These are phyloP conservation scores for Lasiosphaeriaceae sp. DNA, from an alignment of 495 filamentous ascomycete species.

Conservation along the genomic window DNA sequence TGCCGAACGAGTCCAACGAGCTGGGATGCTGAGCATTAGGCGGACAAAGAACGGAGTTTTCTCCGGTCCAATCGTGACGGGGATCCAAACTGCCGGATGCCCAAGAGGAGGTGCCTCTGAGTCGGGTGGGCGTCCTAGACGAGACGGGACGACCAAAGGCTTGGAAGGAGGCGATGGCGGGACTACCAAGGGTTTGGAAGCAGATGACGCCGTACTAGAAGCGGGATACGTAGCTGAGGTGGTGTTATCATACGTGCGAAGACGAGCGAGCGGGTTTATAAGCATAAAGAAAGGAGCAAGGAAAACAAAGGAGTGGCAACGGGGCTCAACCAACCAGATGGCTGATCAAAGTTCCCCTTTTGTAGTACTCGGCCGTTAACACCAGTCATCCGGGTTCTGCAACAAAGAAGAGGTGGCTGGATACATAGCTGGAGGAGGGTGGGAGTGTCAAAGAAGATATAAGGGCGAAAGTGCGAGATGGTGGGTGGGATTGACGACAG, in stretches of 20 bases:
- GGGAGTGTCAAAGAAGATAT: constrained; percentile 18
- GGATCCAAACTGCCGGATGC: no score
- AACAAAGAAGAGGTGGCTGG: constrained; percentile 17
- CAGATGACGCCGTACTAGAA: not conserved
- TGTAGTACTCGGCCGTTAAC: not conserved
- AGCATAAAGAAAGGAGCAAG: constrained; percentile 7
- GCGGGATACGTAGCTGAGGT: no score
- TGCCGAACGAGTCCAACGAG: no score
- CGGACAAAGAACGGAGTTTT: no score
- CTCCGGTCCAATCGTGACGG: no score
- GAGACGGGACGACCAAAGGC: not conserved
- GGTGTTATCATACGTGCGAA: not conserved
- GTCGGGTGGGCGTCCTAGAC: no score
- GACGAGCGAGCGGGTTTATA: constrained; percentile 1
- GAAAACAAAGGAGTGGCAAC: constrained; percentile 28
- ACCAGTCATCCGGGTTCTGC: not conserved
- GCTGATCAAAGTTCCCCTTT: not conserved
- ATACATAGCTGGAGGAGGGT: constrained; percentile 5
- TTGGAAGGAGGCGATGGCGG: not conserved
- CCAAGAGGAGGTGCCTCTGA: no score
- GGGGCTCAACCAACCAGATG: not conserved
- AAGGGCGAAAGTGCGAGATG: constrained; percentile 11
- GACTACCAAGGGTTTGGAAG: not conserved
- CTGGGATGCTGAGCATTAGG: no score
- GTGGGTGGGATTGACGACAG: no score